Base-by-base conservation (phyloP, 2,329 filamentous ascomycete genomes). In the Penicillium vulpinum region DNA sequence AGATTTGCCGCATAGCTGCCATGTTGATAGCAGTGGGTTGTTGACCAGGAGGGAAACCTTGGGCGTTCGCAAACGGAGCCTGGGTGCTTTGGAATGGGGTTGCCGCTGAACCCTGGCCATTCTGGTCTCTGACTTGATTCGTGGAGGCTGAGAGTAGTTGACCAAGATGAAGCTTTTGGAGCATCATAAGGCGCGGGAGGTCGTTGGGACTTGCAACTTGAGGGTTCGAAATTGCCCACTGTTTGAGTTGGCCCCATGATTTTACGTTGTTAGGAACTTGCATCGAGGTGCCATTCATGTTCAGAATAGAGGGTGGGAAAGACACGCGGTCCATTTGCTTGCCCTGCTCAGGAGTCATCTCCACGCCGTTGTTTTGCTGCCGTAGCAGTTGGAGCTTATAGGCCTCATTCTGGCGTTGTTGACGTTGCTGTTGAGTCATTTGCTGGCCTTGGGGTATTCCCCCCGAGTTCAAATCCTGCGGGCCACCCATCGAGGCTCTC, bases 211-310 rank as follows among this genome's bases (percentile, higher is more conserved):
- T 76, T 46, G 80, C 61, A 5, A 74, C 70, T 46, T 74, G 72
- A 16, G 74, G 72, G 54, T 84, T 84, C 41, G 78, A 72, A 28
- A 67, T 64, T 16, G 79, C 78, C 75, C 81, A 83, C 51, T 80
- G 72, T 67, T 85, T 86, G 7, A 86, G 72, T 54, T 84, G 80
- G 9, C 78, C 78, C 84, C 84, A 86, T 2, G 78, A 80, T 62
- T 78, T 81, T 24, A 85, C 73, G 13, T 80, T 70, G 28, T 77
- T 78, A 6, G 83, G 83, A 10, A 83, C 65, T 18, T 73, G 68
- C 26, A 71, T 67, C n/a, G 64, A 62, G 31, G 68, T 72, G 35
- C 67, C 67, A 51, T 56, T 59, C 31, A 62, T 49, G 18, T 66
- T 69, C 13, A 75, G 61, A n/a, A 74, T 69, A 11, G 62, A 65